phyloP scores from a whole-genome alignment of 352 stramenopile species.

The Globisporangium acanthophoron region DNA sequence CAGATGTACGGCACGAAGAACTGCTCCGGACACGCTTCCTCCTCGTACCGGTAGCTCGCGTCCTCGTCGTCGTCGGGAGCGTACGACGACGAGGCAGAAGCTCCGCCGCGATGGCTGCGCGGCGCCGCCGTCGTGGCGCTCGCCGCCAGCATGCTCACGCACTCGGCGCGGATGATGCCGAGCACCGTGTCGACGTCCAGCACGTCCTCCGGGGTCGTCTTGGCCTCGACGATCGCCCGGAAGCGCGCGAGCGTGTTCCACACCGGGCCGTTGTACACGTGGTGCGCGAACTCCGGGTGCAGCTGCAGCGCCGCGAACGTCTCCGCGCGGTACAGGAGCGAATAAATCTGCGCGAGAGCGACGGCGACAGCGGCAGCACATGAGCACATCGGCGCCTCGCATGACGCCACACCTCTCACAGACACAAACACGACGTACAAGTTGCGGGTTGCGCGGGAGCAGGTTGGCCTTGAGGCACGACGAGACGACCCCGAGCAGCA shows the following conservation, averaged over 20 bases:
- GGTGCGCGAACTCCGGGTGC: conserved; percentile 51
- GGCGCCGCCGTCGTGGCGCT: conserved; percentile 20
- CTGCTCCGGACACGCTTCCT: conserved; percentile 59
- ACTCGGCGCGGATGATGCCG: conserved; percentile 63
- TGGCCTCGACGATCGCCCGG: conserved; percentile 50
- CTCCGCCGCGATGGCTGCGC: neutral
- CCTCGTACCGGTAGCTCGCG: conserved; percentile 78
- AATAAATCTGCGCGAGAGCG: conserved; percentile 58
- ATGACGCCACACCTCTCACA: neutral
- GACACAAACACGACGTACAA: conserved; percentile 27
- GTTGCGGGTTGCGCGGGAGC: conserved; percentile 69
- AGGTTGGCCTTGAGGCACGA: conserved; percentile 60
- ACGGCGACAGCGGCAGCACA: neutral
- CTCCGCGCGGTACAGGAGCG: conserved; percentile 59
- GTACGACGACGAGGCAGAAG: neutral
- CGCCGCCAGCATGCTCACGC: conserved; percentile 52
- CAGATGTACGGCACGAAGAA: conserved; percentile 83
- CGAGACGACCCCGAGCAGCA: conserved; percentile 60
- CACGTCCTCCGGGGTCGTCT: conserved; percentile 45
- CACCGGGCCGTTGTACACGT: conserved; percentile 55
- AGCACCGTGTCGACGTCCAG: conserved; percentile 65
- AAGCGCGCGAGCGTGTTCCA: conserved; percentile 67
- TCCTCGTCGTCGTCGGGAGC: conserved; percentile 34
- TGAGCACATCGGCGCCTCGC: neutral
- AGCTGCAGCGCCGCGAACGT: conserved; percentile 49